Evolutionary conservation across 2,329 filamentous ascomycete genomes (phyloP), one percentile per base, ranked within the genome.

Genomic region (Stemphylium vesicarium): DNA sequence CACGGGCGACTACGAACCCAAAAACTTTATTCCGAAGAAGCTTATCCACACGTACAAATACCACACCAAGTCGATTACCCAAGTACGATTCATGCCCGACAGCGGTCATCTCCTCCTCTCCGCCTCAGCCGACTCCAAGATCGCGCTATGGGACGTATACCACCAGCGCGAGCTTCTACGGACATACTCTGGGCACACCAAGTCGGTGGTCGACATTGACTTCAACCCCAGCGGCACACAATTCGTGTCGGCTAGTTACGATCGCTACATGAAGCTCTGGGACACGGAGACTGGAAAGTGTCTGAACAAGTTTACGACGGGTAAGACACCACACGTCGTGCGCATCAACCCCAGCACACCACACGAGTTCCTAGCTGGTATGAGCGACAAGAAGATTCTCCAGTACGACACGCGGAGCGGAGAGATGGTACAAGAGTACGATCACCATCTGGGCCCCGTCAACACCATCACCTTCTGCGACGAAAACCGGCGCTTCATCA

Each of bases 381-480:
- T 98, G 91, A 95, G 91, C 33, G 94, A 99, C 77, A 99, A 99
- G 82, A 97, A 97, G 81, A 99, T 99, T 65, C 84, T 99, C 37
- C 95, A 99, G 73, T 99, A 96, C 77, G 95, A 99, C 76, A 93
- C 88, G 2, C 86, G 96, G 24, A 87, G 88, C 6, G 86, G 86
- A 63, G 87, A 96, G 68, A 84, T 95, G 54, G 90, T 96, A 11
- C 96, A 99, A 73, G 95, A 98, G 80, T 99, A 99, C 78, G 94
- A 99, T 72, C 95, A 99, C 76, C 95, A 99, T 75, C 81, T 99
- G 59, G 95, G 92, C n/a, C 92, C 95, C 20, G 89, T 99, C 80
- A 99, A 99, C 79, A 98, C 95, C 9, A 91, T 99, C 64, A 95
- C 91, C 4, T 99, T 98, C 76, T 92, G 96, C 63, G 95, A 99